Base-by-base conservation (phyloP, 2,329 filamentous ascomycete genomes). In the Berkeleyomyces basicola region DNA sequence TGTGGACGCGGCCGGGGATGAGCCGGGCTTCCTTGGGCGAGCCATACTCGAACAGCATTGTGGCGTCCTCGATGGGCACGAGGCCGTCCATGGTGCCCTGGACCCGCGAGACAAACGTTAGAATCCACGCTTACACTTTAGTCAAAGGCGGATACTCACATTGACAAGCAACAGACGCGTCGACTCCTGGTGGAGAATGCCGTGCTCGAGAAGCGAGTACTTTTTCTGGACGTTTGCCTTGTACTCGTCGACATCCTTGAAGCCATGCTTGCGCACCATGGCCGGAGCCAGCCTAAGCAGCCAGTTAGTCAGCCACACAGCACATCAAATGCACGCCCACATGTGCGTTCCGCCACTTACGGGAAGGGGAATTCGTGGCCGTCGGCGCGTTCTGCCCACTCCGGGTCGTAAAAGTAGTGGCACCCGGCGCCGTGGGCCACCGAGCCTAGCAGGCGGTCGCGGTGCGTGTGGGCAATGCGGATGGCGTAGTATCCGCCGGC, bases 401-500 rank as follows among this genome's bases (percentile, higher is more conserved):
- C 77, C 4, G 70, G 69, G 10, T 74, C 74, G 67, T 82, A 77
- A 67, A 81, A 82, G 67, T 79, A 74, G 70, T 83, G 80, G 10
- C 75, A 77, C 0, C 79, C 79, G 2, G 79, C 79, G 0, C 80
- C 81, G 67, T 83, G 81, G 11, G 82, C 84, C 23, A 87, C 75
- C 31, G 72, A 72, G 0, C 84, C 85, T 0, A 72, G 71, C 23
- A 88, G 71, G 7, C 73, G 71, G 0, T 74, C 69, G 16, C 74
- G 72, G 70, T 87, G 85, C n/a, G 83, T 87, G 70, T 86, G 82
- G 53, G 84, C 84, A n/a, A 82, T 76, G 16, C 84, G 79, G 44
- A 84, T 76, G 23, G 84, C 84, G 71, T 87, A 86, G 75, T 86
- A 87, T 0, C 84, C 84, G 39, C 85, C 85, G 0, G 79, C 77